Conservation (phyloP, 2,329 filamentous ascomycete species). For the Rutstroemia sp. region DNA sequence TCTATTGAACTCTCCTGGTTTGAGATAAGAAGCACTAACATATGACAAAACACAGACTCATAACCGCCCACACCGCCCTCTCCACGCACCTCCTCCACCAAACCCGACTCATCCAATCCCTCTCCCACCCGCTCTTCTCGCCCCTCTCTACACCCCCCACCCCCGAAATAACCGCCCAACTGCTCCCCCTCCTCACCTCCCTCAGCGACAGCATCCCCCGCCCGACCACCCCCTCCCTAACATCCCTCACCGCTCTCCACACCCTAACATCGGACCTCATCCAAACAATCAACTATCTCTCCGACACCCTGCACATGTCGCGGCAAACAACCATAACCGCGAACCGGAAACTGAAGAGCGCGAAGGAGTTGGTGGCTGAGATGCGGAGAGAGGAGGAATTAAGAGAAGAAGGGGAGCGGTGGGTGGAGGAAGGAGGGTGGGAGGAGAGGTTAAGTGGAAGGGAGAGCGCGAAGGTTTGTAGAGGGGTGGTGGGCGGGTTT, state of each 20-base stretch:
- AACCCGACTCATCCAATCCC: slow-evolving; percentile 65
- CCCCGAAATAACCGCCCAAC: slow-evolving; percentile 56
- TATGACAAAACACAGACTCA: slow-evolving; percentile 44
- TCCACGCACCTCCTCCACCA: slow-evolving; percentile 70
- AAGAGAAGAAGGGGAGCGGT: slow-evolving; percentile 73
- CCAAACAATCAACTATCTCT: slow-evolving; percentile 75
- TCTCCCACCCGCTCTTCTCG: slow-evolving; percentile 64
- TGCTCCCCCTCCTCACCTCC: slow-evolving; percentile 60
- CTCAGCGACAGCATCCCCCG: slow-evolving; percentile 62
- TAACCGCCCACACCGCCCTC: slow-evolving; percentile 67
- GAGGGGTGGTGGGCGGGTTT: slow-evolving; percentile 85
- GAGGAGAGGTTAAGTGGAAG: slow-evolving; percentile 65
- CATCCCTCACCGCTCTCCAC: slow-evolving; percentile 62
- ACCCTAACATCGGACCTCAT: slow-evolving; percentile 66
- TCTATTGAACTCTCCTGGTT: neutral
- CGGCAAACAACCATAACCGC: slow-evolving; percentile 81
- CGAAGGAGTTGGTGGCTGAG: slow-evolving; percentile 78
- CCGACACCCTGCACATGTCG: slow-evolving; percentile 90
- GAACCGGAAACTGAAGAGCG: slow-evolving; percentile 69
- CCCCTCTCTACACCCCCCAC: slow-evolving; percentile 58
- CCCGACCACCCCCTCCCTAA: slow-evolving; percentile 53
- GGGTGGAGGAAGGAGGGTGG: slow-evolving; percentile 80
- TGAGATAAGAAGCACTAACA: slow-evolving; percentile 6
- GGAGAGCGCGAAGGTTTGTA: slow-evolving; percentile 77
- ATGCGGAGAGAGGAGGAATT: slow-evolving; percentile 77